Percentiles rank a stretch among this genome's conserved stretches.
Conservation (phyloP, 2,329 filamentous ascomycete species). For the Neopestalotiopsis sp. region DNA sequence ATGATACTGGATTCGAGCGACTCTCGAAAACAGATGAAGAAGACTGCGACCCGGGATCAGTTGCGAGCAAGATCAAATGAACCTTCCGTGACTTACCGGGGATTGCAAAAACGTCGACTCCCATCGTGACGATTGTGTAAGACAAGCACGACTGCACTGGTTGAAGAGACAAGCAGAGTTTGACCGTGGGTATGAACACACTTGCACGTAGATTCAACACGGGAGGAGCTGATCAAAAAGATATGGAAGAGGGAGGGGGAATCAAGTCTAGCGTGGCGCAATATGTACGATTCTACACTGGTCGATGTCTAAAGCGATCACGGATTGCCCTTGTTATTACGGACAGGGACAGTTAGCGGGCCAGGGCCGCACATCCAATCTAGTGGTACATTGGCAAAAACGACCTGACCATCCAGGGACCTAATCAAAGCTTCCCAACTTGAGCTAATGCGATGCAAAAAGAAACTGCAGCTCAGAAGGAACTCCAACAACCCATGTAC, state of each 20-base stretch:
- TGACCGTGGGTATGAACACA: background rate
- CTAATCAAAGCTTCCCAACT: background rate
- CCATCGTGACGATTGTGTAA: background rate
- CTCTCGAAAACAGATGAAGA: conserved; percentile 91
- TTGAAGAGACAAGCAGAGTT: background rate
- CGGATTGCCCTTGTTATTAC: background rate
- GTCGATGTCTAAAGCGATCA: background rate
- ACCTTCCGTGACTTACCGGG: background rate
- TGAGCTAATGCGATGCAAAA: background rate
- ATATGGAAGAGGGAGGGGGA: background rate
- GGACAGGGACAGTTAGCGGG: background rate
- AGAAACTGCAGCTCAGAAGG: background rate
- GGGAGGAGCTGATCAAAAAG: background rate
- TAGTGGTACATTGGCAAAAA: background rate
- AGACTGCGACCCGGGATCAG: conserved; percentile 53
- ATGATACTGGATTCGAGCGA: conserved; percentile 83
- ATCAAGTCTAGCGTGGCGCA: background rate
- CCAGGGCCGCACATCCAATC: background rate
- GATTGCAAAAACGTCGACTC: background rate
- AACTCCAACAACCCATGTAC: background rate
- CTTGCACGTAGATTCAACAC: background rate
- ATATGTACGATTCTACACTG: background rate
- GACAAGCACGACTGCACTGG: background rate
- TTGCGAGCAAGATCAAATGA: conserved; percentile 11
- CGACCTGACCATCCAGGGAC: background rate